phyloP scores from a whole-genome alignment of 176 grass and related monocot genomes.

The Triticum turgidum region DNA sequence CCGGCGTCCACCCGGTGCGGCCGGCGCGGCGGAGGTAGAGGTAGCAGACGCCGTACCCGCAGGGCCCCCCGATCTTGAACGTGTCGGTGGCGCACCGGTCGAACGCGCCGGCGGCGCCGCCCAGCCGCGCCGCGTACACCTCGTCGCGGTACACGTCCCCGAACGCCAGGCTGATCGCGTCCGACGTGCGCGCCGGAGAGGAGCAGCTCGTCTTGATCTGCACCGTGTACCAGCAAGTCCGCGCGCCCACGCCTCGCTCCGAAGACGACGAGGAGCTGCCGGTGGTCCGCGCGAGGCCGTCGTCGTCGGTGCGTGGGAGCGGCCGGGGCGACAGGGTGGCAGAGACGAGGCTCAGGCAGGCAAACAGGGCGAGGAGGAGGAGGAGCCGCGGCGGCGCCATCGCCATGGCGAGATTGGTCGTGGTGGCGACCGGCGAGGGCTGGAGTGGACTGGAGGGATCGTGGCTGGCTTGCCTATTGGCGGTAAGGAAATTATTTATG shows the following conservation, averaged over 20 bases:
- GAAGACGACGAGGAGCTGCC: fast-evolving
- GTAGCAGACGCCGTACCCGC: slow-evolving; percentile 86
- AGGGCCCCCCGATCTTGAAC: slow-evolving; percentile 63
- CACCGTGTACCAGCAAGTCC: slow-evolving; percentile 65
- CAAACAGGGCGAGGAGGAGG: slow-evolving; percentile 19
- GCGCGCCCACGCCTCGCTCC: not conserved
- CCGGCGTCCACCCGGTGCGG: slow-evolving; percentile 56
- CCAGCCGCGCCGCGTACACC: slow-evolving; percentile 65
- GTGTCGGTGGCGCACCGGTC: slow-evolving; percentile 84
- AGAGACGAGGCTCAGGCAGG: not conserved
- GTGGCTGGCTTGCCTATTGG: not conserved
- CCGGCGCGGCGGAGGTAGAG: slow-evolving; percentile 74
- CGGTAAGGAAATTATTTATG: not conserved
- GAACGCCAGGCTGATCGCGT: slow-evolving; percentile 73
- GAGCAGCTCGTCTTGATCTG: slow-evolving; percentile 86
- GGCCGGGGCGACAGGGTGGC: not conserved
- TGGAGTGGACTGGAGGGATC: not conserved
- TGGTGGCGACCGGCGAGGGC: not conserved
- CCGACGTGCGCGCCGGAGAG: slow-evolving; percentile 44
- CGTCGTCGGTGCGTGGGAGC: not conserved
- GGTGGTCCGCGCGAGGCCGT: not conserved
- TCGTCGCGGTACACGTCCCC: slow-evolving; percentile 70
- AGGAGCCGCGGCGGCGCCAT: not conserved
- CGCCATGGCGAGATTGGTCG: slow-evolving; percentile 18
- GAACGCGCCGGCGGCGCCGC: slow-evolving; percentile 46